phyloP scores from a whole-genome alignment of 768 basidiomycete species.

The Tephrocybe sp. region DNA sequence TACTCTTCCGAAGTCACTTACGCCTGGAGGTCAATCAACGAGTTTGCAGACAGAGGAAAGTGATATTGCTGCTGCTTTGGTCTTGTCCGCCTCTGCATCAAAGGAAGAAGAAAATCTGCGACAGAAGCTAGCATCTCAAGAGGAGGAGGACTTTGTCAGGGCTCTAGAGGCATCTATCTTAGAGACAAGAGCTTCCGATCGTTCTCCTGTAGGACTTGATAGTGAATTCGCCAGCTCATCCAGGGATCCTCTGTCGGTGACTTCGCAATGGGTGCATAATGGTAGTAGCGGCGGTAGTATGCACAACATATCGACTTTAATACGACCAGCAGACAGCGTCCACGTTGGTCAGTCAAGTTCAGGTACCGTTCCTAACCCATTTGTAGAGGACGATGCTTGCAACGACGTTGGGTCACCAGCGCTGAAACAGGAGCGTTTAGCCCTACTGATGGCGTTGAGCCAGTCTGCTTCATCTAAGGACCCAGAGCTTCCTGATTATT shows the following conservation, averaged over 20 bases:
- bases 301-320: too few relatives aligned
- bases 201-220: slow-evolving; percentile 5
- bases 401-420: too few relatives aligned
- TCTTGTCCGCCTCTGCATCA: slow-evolving; percentile 50
- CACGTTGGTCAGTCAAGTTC: slow-evolving; percentile 8
- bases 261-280: neutral
- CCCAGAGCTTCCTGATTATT: too few relatives aligned
- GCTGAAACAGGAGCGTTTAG: too few relatives aligned
- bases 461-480: too few relatives aligned
- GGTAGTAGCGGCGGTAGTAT: neutral
- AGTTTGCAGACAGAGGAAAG: slow-evolving; percentile 32
- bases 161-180: slow-evolving; percentile 58
- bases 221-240: slow-evolving; percentile 23
- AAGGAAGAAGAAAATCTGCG: slow-evolving; percentile 28
- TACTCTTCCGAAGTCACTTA: neutral
- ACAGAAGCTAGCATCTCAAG: slow-evolving; percentile 39
- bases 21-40: slow-evolving; percentile 13
- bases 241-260: neutral
- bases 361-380: too few relatives aligned
- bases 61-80: slow-evolving; percentile 46
- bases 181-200: neutral
- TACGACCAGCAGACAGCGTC: too few relatives aligned
- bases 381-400: too few relatives aligned
- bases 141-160: slow-evolving; percentile 67
- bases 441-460: too few relatives aligned